Conservation (phyloP, 371 early-diverging fungal species). For the Basidiobolus meristosporus region DNA sequence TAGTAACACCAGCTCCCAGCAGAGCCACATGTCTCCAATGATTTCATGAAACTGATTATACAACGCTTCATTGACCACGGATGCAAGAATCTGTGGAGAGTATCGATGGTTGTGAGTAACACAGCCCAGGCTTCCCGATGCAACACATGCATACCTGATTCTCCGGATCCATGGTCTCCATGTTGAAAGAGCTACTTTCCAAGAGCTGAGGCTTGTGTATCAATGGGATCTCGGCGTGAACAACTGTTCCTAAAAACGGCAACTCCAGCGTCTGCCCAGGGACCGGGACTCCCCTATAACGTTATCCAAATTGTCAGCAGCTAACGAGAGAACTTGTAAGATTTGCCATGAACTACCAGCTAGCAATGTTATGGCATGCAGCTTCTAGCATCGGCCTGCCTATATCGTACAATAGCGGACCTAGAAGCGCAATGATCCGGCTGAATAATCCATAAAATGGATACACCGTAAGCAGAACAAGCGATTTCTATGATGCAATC, state of each 20-base stretch:
- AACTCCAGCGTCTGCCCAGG: conserved; percentile 30
- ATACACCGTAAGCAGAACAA: conserved; percentile 12
- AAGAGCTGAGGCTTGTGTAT: conserved; percentile 58
- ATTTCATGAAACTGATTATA: conserved; percentile 61
- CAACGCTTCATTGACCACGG: conserved; percentile 35
- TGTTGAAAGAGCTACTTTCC: conserved; percentile 53
- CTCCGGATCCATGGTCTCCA: too few relatives aligned
- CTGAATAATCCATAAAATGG: conserved; percentile 76
- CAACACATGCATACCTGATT: too few relatives aligned
- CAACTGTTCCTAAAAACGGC: conserved; percentile 49
- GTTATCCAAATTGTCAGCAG: not conserved
- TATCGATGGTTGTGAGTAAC: conserved; percentile 44
- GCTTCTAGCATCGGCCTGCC: conserved; percentile 54
- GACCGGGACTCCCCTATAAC: conserved; percentile 19
- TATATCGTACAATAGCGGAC: conserved; percentile 20
- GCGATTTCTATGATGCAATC: conserved; percentile 1
- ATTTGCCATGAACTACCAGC: conserved; percentile 29
- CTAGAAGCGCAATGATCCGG: conserved; percentile 48
- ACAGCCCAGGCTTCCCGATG: too few relatives aligned
- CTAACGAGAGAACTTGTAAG: conserved; percentile 1
- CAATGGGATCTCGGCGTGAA: conserved; percentile 57
- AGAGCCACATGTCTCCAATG: conserved; percentile 64
- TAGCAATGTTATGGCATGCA: conserved; percentile 57
- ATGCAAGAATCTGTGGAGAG: conserved; percentile 53
- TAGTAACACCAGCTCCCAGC: conserved; percentile 90